Evolutionary conservation across 176 grass and related monocot species (phyloP).

Genomic region (Triticum monococcum): DNA sequence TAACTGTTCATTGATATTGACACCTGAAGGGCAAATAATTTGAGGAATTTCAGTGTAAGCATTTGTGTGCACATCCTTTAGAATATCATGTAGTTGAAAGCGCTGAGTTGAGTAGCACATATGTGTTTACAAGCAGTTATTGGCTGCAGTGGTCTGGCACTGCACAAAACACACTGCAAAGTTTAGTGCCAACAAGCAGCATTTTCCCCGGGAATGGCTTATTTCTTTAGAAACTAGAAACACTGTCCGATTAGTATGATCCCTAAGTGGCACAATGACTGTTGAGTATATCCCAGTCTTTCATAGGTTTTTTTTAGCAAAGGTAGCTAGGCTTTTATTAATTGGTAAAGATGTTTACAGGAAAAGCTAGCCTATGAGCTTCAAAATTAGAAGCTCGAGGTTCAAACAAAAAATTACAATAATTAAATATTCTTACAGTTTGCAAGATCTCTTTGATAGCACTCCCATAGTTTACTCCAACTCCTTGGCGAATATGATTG

Average conservation of each 20-base stretch:
- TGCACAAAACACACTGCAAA: not conserved
- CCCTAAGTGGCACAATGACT: not conserved
- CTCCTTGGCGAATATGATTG: too few species aligned
- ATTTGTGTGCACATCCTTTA: not conserved
- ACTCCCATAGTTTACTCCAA: too few species aligned
- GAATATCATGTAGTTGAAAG: not conserved
- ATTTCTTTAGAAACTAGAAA: not conserved
- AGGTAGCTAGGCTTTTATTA: too few species aligned
- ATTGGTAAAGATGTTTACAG: too few species aligned
- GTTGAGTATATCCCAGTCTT: not conserved
- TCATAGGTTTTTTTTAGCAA: not conserved
- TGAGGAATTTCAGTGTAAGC: not conserved
- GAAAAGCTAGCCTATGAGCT: too few species aligned
- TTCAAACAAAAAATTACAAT: too few species aligned
- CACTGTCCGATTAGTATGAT: not conserved
- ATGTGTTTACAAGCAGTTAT: too few species aligned
- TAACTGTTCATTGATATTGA: not conserved
- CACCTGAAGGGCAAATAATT: not conserved
- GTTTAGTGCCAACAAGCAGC: not conserved
- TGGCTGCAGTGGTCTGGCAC: not conserved
- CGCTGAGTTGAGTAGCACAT: not conserved
- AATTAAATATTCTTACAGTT: too few species aligned
- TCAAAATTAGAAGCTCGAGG: too few species aligned
- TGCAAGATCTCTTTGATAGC: too few species aligned
- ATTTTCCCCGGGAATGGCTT: not conserved